These are phyloP conservation scores for Xerocomus amazonicus DNA, from an alignment of 1,284 basidiomycete species.

Conservation along the genomic window DNA sequence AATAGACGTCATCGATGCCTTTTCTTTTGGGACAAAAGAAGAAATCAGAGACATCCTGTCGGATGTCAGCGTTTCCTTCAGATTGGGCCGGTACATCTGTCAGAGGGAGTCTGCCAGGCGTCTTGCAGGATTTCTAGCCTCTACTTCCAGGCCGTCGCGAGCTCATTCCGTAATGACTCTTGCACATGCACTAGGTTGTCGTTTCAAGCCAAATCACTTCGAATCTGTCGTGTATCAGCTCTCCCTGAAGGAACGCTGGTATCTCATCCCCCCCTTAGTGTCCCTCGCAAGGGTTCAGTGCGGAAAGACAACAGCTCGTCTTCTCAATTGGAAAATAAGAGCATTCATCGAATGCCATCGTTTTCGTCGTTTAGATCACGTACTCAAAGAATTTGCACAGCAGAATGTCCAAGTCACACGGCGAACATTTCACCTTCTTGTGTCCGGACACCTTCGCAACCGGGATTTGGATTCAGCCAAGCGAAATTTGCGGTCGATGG, in stretches of 20 bases:
- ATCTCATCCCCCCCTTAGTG: slow-evolving; percentile 44
- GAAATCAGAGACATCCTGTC: slow-evolving; percentile 26
- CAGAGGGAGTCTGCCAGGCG: slow-evolving; percentile 40
- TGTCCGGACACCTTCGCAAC: slow-evolving; percentile 66
- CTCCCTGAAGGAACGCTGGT: slow-evolving; percentile 47
- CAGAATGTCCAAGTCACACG: slow-evolving; percentile 47
- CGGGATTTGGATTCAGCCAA: slow-evolving; percentile 55
- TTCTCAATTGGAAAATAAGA: slow-evolving; percentile 67
- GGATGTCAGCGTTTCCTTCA: slow-evolving; percentile 23
- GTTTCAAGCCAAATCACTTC: slow-evolving; percentile 53
- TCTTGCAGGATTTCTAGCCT: slow-evolving; percentile 45
- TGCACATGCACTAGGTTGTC: slow-evolving; percentile 46
- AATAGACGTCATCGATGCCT: slow-evolving; percentile 25
- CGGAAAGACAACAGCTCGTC: slow-evolving; percentile 45
- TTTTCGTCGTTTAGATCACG: slow-evolving; percentile 43
- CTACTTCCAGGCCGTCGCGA: slow-evolving; percentile 37
- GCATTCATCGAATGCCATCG: slow-evolving; percentile 52
- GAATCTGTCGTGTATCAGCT: slow-evolving; percentile 52
- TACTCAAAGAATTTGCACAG: slow-evolving; percentile 48
- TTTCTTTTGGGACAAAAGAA: slow-evolving; percentile 18
- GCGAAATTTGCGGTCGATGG: slow-evolving; percentile 51
- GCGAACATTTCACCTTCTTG: slow-evolving; percentile 62
- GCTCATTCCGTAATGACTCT: slow-evolving; percentile 46
- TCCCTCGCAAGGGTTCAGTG: slow-evolving; percentile 44
- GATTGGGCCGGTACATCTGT: slow-evolving; percentile 32